Base-by-base conservation (phyloP, 1,284 basidiomycete species). In the Austroboletus olivaceoglutinosus region DNA sequence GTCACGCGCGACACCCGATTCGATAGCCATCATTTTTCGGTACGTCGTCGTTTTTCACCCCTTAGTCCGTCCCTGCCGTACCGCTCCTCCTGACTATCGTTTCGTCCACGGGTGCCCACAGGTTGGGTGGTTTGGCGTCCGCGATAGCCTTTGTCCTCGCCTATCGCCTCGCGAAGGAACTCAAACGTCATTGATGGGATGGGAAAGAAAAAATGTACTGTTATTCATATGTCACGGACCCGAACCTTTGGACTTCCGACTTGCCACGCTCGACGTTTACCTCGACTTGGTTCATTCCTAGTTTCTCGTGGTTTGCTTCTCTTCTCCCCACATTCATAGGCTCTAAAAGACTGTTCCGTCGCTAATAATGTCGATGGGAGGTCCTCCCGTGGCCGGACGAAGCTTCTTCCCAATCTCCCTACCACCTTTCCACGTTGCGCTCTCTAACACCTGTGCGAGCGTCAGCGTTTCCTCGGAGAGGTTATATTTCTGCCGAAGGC, bases 371-470 rank as follows among this genome's bases (percentile, higher is more conserved):
- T 91, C 88, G 61, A 96, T 91, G 0, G 93, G 93, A 1, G 93
- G 93, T 0, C 91, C 92, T 4, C 86, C 84, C 0, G 82, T 86
- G 41, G 76, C 72, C 0, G 86, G 86, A 16, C 94, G 74, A 66
- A 83, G 86, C 63, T 78, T 70, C 66, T 85, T 89, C 0, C 95
- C 95, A 42, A 98, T 91, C 71, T 96, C 91, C 7, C 93, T 77
- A 0, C 90, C 95, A 3, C 92, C 93, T 65, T 95, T 96, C 96
- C 95, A 98, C 0, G 94, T 98, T 2, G 93, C 93, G 45, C 86
- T 86, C 70, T 98, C 95, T 27, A 98, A 75, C 0, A 98, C 86
- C 69, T 98, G 96, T 0, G 91, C 86, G 12, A 97, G 80, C 0
- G 82, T 80, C 27, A 86, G 75, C 48, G 84, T 72, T 2, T 73